These are phyloP conservation scores for Hypholoma sublateritium DNA, from an alignment of 768 basidiomycete genomes.

Conservation along the genomic window DNA sequence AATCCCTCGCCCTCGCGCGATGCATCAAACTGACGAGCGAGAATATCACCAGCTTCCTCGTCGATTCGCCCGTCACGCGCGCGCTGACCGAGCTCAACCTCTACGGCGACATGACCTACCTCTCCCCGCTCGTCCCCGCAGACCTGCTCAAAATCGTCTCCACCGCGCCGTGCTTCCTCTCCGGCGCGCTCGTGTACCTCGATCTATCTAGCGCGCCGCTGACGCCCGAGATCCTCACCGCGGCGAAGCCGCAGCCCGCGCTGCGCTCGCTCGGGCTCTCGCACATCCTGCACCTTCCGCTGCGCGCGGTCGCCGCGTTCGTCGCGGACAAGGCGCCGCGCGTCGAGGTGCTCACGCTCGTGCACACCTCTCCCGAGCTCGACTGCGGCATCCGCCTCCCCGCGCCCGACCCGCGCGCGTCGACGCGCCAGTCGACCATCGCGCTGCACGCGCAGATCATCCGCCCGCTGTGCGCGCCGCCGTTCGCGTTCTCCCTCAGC, in stretches of 20 bases:
- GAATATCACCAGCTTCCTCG: constrained; percentile 72
- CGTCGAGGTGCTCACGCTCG: constrained; percentile 84
- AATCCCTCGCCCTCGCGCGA: constrained; percentile 80
- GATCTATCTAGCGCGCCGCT: constrained; percentile 87
- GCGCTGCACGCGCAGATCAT: constrained; percentile 77
- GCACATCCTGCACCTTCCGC: constrained; percentile 70
- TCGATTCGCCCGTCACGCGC: constrained; percentile 61
- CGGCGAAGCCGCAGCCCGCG: constrained; percentile 62
- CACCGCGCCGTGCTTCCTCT: constrained; percentile 76
- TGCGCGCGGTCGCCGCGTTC: constrained; percentile 69
- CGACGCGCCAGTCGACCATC: constrained; percentile 66
- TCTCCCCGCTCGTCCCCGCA: constrained; percentile 63
- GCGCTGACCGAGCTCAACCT: constrained; percentile 78
- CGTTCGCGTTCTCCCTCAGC: constrained; percentile 64
- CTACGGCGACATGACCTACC: constrained; percentile 85
- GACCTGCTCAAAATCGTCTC: constrained; percentile 70
- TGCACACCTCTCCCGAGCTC: constrained; percentile 75
- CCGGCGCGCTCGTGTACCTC: constrained; percentile 77
- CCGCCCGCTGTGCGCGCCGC: constrained; percentile 76
- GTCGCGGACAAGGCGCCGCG: constrained; percentile 64
- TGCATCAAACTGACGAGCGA: constrained; percentile 83
- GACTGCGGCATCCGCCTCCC: constrained; percentile 50
- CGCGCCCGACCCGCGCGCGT: constrained; percentile 37
- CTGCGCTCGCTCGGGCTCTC: constrained; percentile 90
- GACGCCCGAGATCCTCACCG: constrained; percentile 51